These are phyloP conservation scores for Candida hungchunana DNA, from an alignment of 805 yeast species.

Conservation along the genomic window DNA sequence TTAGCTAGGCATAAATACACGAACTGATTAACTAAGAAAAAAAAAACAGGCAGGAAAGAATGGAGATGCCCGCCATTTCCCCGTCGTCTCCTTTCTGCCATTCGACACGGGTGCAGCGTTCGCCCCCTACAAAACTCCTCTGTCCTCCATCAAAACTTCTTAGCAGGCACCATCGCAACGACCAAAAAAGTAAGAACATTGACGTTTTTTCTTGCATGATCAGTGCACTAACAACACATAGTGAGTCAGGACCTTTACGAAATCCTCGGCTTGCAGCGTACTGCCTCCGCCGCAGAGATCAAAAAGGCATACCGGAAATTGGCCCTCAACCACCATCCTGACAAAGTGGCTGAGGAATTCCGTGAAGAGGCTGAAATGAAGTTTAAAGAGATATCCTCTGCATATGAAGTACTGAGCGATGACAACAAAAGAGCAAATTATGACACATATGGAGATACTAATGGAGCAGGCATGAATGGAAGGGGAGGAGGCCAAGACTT, in stretches of 20 bases:
- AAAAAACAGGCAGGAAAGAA: no score
- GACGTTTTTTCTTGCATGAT: neutral
- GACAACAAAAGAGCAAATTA: constrained; percentile 56
- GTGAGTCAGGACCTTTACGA: constrained; percentile 42
- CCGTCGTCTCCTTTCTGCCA: no score
- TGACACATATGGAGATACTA: constrained; percentile 49
- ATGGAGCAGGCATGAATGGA: constrained; percentile 28
- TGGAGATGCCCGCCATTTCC: no score
- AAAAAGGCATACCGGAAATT: constrained; percentile 80
- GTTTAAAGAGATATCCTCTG: constrained; percentile 81
- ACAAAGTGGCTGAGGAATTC: constrained; percentile 67
- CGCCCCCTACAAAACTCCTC: no score
- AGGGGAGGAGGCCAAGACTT: constrained; percentile 34
- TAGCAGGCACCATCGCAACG: no score
- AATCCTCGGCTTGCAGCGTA: constrained; percentile 60
- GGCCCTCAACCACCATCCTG: constrained; percentile 86
- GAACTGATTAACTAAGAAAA: no score
- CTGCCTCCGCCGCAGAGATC: constrained; percentile 69
- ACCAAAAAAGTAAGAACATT: no score
- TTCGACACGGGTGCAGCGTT: no score
- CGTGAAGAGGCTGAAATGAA: constrained; percentile 68
- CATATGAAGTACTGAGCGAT: constrained; percentile 79
- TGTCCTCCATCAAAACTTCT: no score
- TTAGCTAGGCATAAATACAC: no score
- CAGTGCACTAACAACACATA: neutral